Percentiles rank a stretch among this genome's conserved stretches.
Evolutionary conservation across 352 stramenopile genomes (phyloP).

Genomic region (Globisporangium perplexum): DNA sequence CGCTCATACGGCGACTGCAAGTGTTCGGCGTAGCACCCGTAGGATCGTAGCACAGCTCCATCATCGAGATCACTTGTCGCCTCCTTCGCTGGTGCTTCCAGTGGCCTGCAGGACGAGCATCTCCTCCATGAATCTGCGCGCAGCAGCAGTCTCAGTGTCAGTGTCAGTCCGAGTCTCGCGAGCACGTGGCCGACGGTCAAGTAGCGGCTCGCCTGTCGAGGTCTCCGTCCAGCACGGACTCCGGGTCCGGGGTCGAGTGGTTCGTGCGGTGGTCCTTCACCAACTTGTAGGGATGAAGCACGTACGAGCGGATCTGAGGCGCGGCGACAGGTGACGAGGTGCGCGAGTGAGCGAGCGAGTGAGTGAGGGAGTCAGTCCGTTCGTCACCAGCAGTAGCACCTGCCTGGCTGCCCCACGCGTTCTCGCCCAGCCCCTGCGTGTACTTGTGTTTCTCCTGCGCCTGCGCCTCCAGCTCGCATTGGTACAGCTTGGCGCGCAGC

Average conservation of each 20-base stretch:
- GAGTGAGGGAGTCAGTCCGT: not conserved
- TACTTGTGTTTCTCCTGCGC: slow-evolving; percentile 41
- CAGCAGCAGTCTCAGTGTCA: too few species aligned
- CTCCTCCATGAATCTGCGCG: slow-evolving; percentile 59
- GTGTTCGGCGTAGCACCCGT: too few species aligned
- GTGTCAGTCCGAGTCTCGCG: not conserved
- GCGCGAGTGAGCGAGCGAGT: slow-evolving; percentile 1
- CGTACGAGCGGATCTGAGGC: slow-evolving; percentile 95
- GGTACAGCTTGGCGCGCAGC: slow-evolving; percentile 63
- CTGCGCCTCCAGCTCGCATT: slow-evolving; percentile 59
- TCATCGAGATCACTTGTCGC: too few species aligned
- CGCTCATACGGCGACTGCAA: too few species aligned
- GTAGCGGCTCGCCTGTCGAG: slow-evolving; percentile 37
- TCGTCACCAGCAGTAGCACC: slow-evolving; percentile 30
- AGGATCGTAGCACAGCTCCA: too few species aligned
- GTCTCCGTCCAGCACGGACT: slow-evolving; percentile 90
- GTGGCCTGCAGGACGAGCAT: slow-evolving; percentile 46
- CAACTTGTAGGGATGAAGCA: slow-evolving; percentile 97
- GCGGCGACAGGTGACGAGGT: not conserved
- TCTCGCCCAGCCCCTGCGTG: slow-evolving; percentile 64
- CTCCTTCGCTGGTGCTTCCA: not conserved
- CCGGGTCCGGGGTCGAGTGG: slow-evolving; percentile 81
- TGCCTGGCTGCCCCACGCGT: slow-evolving; percentile 61
- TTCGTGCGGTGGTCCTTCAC: slow-evolving; percentile 96
- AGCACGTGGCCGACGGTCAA: too few species aligned